Percentiles rank a stretch among this genome's conserved stretches.
Evolutionary conservation across 2,329 filamentous ascomycete species (phyloP).

Genomic region (Clonostachys solani): DNA sequence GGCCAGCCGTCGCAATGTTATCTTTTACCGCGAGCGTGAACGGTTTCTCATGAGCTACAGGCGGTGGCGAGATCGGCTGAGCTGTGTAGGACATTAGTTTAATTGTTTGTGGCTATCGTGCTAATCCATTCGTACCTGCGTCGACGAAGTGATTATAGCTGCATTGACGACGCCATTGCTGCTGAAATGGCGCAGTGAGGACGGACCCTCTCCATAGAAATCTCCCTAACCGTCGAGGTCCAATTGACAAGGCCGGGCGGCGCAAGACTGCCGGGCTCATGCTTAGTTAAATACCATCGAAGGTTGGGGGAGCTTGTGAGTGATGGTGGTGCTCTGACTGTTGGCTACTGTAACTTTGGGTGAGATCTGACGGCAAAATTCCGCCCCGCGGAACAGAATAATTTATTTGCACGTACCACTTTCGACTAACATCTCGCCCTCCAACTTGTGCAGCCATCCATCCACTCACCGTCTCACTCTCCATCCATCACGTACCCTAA

Average conservation of each 20-base stretch:
- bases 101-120: too few relatives aligned
- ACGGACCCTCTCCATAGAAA: not conserved
- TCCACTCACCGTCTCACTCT: not conserved
- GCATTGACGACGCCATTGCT: constrained; percentile 18
- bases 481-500: not conserved
- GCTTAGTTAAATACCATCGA: constrained; percentile 4
- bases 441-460: not conserved
- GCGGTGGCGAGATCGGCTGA: too few relatives aligned
- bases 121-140: not conserved
- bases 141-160: constrained; percentile 30
- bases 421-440: not conserved
- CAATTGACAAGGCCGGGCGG: constrained; percentile 8
- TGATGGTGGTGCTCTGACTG: too few relatives aligned
- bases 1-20: constrained; percentile 63
- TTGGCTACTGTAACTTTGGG: too few relatives aligned
- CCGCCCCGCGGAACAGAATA: too few relatives aligned
- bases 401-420: too few relatives aligned
- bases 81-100: too few relatives aligned
- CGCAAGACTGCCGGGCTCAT: constrained; percentile 25
- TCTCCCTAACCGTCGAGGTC: not conserved
- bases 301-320: too few relatives aligned
- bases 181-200: not conserved
- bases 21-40: constrained; percentile 66
- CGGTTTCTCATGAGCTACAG: not conserved
- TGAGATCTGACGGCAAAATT: too few relatives aligned